Evolutionary conservation across 2,329 filamentous ascomycete species (phyloP).

Genomic region (Colletotrichum viniferum): DNA sequence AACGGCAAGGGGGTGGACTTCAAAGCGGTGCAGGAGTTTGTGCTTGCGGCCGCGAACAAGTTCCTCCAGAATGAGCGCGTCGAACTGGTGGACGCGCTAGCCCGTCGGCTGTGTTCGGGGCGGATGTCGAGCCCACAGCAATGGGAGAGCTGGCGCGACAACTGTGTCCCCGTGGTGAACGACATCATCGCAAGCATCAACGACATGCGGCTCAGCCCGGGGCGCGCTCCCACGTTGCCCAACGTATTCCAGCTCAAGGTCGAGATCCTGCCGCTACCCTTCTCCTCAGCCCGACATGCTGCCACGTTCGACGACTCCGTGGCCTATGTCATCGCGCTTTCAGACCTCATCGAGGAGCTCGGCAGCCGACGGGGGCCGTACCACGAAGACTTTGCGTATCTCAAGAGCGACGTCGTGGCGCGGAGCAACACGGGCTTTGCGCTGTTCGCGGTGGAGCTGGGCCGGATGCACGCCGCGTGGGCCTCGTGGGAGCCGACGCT

Average conservation of each 20-base stretch:
- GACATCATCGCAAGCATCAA: conserved; percentile 23
- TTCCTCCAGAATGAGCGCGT: background rate
- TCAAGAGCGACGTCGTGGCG: conserved; percentile 7
- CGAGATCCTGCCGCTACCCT: conserved; percentile 21
- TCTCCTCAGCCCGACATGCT: background rate
- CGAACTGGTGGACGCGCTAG: background rate
- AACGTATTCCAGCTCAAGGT: conserved; percentile 21
- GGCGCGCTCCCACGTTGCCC: conserved; percentile 15
- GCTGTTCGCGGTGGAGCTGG: background rate
- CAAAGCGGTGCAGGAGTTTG: background rate
- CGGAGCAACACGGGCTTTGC: background rate
- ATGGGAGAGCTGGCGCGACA: conserved; percentile 16
- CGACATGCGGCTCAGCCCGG: background rate
- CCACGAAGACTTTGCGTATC: conserved; percentile 24
- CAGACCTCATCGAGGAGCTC: conserved; percentile 18
- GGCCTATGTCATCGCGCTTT: background rate
- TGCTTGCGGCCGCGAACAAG: background rate
- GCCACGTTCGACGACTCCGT: background rate
- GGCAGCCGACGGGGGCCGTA: conserved; percentile 22
- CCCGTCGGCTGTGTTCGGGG: background rate
- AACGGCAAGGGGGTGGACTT: background rate
- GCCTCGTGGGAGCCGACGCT: background rate
- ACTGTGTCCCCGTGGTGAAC: conserved; percentile 26
- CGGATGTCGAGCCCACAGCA: background rate
- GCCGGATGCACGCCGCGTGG: background rate